phyloP scores from a whole-genome alignment of 2,329 filamentous ascomycete genomes.

The Byssochlamys sp. region DNA sequence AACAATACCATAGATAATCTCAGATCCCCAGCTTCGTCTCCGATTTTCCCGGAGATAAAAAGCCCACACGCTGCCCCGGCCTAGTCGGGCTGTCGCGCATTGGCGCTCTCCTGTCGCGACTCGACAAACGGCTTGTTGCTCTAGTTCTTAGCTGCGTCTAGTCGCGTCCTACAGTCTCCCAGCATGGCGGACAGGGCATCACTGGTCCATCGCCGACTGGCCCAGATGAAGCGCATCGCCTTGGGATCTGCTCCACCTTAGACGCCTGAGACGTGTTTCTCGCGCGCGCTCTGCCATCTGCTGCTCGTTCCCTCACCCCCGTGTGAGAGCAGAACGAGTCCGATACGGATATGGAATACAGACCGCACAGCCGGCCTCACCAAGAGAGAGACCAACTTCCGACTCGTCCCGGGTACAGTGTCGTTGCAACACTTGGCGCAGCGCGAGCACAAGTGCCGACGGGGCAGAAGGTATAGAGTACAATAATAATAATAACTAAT shows the following conservation, averaged over 20 bases:
- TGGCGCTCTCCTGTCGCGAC: background rate
- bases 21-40: background rate
- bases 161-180: background rate
- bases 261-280: slow-evolving; percentile 1
- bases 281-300: background rate
- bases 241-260: slow-evolving; percentile 1
- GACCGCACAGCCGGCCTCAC: background rate
- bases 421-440: background rate
- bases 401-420: background rate
- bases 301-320: background rate
- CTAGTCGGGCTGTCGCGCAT: background rate
- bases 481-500: no score
- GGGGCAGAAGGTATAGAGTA: background rate
- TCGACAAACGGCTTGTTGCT: background rate
- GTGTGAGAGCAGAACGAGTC: background rate
- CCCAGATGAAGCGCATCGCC: background rate
- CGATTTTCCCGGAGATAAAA: background rate
- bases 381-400: background rate
- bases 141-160: background rate
- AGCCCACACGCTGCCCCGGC: background rate
- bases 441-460: background rate
- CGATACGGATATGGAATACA: background rate
- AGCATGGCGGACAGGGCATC: background rate
- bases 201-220: background rate
- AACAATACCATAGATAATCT: background rate